phyloP scores from a whole-genome alignment of 1,284 basidiomycete genomes.

The Afroboletus lepidellus region DNA sequence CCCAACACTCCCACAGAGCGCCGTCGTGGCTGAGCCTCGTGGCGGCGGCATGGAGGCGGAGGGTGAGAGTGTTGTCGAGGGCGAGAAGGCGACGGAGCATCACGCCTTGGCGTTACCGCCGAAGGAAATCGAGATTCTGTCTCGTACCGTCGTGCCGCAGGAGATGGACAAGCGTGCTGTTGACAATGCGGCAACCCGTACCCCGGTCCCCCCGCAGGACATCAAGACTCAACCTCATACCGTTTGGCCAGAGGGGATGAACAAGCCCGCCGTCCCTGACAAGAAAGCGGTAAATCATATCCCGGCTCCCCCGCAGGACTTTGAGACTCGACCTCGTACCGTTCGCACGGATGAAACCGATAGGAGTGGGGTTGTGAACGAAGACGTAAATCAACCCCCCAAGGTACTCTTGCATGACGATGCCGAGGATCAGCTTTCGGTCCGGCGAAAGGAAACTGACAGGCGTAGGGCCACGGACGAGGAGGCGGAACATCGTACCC shows the following conservation, averaged over 20 bases:
- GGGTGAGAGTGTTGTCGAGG: not conserved
- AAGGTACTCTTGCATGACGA: too few species aligned
- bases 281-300: not conserved
- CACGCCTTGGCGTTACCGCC: not conserved
- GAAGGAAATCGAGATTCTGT: not conserved
- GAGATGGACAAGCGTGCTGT: not conserved
- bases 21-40: not conserved
- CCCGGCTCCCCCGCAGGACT: not conserved
- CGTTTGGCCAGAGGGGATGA: not conserved
- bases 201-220: not conserved
- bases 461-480: not conserved
- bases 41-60: not conserved
- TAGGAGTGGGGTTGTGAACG: not conserved
- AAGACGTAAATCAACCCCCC: too few species aligned
- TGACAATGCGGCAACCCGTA: not conserved
- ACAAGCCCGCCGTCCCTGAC: not conserved
- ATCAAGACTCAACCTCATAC: not conserved
- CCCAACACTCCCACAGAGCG: not conserved
- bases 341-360: not conserved
- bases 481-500: too few species aligned
- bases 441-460: too few species aligned
- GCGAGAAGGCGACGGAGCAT: not conserved
- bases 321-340: not conserved
- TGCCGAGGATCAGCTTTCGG: too few species aligned
- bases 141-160: not conserved